Base-by-base conservation (phyloP, 208 protist genomes). In the Balamuthia mandrillaris region DNA sequence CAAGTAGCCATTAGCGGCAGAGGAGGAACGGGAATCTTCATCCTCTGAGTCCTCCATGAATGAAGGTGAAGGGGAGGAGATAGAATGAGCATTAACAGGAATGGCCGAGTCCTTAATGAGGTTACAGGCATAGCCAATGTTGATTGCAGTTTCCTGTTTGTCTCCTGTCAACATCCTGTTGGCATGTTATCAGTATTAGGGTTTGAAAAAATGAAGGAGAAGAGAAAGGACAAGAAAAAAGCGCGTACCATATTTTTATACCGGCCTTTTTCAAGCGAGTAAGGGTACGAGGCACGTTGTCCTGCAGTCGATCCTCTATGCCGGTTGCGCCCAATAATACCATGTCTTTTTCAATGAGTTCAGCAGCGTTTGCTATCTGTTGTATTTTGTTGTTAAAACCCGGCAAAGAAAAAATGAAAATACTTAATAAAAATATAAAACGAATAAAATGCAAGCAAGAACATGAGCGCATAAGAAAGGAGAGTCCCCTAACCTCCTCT, bases 101-200 rank as follows among this genome's bases (percentile, higher is more conserved):
- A 14, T 61, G 31, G 41, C 60, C 9, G 51, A 12, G n/a, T n/a
- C n/a, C 74, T 65, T 65, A 37, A 91, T 31, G 3, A 96, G 66
- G 12, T 91, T 84, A 56, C 88, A 94, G 0, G 94, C 85, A 12
- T 82, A 87, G 24, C 91, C 96, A 88, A 99, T 98, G 86, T 98
- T 96, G 86, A 98, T 95, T 5, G 98, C 97, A 18, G 98, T 99
- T 86, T 98, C 95, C 61, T 96, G 81, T 90, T 99, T 99, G 91
- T 99, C 98, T 39, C 98, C 98, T 29, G 98, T 99, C 47, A 99
- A 84, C 86, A 99, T 95, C 97, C 97, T n/a, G n/a, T n/a, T n/a
- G n/a, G n/a, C n/a, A n/a, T n/a, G n/a, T n/a, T 18, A 56, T 56
- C n/a, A n/a, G n/a, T 56, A n/a, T 27, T 56, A 56, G 21, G n/a